Evolutionary conservation across 2,329 filamentous ascomycete genomes (phyloP), one percentile per base, ranked within the genome.

Genomic region (Colletotrichum sp.): DNA sequence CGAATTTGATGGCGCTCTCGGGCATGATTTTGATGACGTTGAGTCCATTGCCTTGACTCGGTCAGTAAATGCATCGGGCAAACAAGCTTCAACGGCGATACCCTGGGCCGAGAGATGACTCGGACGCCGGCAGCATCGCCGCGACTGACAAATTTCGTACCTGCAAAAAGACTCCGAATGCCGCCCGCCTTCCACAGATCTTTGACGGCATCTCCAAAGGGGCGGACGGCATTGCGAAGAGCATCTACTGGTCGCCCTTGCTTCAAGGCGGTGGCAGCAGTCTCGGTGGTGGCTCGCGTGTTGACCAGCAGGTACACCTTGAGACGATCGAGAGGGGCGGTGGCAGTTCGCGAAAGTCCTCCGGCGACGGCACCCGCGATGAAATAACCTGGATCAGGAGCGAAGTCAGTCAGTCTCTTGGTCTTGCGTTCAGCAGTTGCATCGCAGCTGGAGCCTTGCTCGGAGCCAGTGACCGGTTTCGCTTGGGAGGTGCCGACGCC

Each of bases 1-100:
- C 97, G 83, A 99, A 99, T 85, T 98, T 98, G 82, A 99, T 98
- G 30, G 97, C 96, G 32, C 96, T 98, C 86, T 99, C 97, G 0
- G 97, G 97, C 95, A 98, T 98, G 76, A 99, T 97, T 85, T 99
- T 99, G 81, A 98, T 85, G 4, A 99, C 96, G 80, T 99, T 99
- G 79, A 99, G 88, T 5, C 97, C 97, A 81, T 99, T 99, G 48
- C 97, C 96, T 73, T 58, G 58, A 71, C 61, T 77, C 28, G n/a
- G 76, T 77, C 61, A 76, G 71, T 21, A 59, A 61, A 61, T 43
- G 55, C n/a, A 43, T 26, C 30, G 7, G 30, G 30, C 18, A 9
- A 61, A n/a, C 16, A 34, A 36, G 18, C 28, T 32, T 75, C 13
- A 10, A 30, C 56, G 59, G 24, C 36, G 38, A 28, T 30, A 3